A percentile compares a stretch with the other conserved stretches of the same genome.
Evolutionary conservation across 805 yeast genomes (phyloP).

Genomic region (Jamesozyma lodderae): DNA sequence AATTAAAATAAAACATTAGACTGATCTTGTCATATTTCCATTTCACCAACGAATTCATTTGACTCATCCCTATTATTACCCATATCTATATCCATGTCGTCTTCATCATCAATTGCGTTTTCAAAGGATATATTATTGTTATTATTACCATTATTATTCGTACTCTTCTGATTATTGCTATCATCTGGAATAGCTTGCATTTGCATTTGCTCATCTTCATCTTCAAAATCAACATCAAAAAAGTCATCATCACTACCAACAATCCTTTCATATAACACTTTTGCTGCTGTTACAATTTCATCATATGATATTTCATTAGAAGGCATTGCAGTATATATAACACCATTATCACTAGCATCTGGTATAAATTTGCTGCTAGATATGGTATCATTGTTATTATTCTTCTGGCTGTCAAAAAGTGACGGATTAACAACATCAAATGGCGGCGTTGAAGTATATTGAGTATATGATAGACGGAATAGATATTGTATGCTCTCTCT

Average conservation of each 20-base stretch:
- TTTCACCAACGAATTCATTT: conserved; percentile 34
- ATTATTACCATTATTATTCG: background rate
- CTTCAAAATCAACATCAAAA: conserved; percentile 93
- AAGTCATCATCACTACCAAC: conserved; percentile 95
- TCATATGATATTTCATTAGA: conserved; percentile 84
- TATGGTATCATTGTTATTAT: background rate
- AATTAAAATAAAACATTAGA: background rate
- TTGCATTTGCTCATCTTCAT: conserved; percentile 57
- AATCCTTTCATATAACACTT: conserved; percentile 59
- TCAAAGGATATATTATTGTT: conserved; percentile 8
- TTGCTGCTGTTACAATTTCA: conserved; percentile 79
- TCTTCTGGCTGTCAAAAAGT: conserved; percentile 30
- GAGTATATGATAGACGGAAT: conserved; percentile 53
- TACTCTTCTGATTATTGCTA: conserved; percentile 1
- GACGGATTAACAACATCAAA: conserved; percentile 42
- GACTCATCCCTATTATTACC: conserved; percentile 27
- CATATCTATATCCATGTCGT: conserved; percentile 22
- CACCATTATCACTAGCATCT: conserved; percentile 39
- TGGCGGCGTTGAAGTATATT: conserved; percentile 47
- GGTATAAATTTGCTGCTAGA: conserved; percentile 15
- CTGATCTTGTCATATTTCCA: conserved; percentile 25
- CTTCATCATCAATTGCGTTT: conserved; percentile 25
- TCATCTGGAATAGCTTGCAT: conserved; percentile 1
- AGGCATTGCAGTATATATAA: conserved; percentile 55
- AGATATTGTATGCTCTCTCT: conserved; percentile 57